Evolutionary conservation across 2,329 filamentous ascomycete species (phyloP), one percentile per base, ranked within the genome.

Genomic region (Chaetomium globosum): DNA sequence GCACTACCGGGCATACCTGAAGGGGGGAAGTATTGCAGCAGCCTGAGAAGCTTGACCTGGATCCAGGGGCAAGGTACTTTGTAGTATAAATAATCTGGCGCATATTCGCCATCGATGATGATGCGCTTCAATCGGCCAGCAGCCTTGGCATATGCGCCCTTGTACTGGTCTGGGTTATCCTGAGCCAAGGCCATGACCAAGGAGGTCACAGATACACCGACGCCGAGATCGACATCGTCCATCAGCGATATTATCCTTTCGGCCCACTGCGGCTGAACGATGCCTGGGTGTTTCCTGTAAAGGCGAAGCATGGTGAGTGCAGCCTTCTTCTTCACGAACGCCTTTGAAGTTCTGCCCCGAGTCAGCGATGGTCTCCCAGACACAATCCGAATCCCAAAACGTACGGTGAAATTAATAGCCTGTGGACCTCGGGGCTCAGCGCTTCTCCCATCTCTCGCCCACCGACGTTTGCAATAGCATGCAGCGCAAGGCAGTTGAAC

Each of bases 41-140:
- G 80, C 68, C 93, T 88, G 70, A 99, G 79, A 21, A 99, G 84
- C 80, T 99, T 99, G 74, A 98, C 91, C 78, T 98, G 93, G 65
- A 99, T 88, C 95, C 95, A 99, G 2, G 95, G 95, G 75, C 95
- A 99, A 1, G 95, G 95, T n/a, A 99, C 95, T 74, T 97, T 97
- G 83, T 99, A 99, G 81, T 99, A 99, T 30, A 97, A 86, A 75
- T 99, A 99, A 75, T 98, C 95, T 63, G 87, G 85, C 0, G 92
- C 87, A 73, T 92, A 95, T 72, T 99, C 94, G 69, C 90, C 89
- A 71, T 98, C 94, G 30, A 98, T 88, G 19, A 97, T 84, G 70
- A 98, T 91, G 70, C 91, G 89, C 80, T 97, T 97, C 72, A 99
- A 78, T 64, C 93, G 85, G 67, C 92, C 90, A 0, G 94, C 94